phyloP scores from a whole-genome alignment of 306 rosid genomes.

The Arachis hypogaea region DNA sequence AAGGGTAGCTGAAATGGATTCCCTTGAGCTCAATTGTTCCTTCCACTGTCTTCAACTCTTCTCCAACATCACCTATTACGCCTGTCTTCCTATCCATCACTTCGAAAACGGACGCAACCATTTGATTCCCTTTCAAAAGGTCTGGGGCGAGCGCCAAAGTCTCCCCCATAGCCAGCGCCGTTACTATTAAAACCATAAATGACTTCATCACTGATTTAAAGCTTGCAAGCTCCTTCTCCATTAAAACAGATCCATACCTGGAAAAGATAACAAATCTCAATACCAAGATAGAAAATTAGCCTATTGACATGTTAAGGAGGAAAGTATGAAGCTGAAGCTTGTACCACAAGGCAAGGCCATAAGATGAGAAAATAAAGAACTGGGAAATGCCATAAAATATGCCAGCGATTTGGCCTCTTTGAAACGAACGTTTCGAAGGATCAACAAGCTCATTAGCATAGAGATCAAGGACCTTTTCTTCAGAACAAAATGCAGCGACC shows the following conservation, averaged over 20 bases:
- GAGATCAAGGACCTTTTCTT: slow-evolving; percentile 75
- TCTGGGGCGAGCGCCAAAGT: slow-evolving; percentile 90
- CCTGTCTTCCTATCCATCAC: slow-evolving; percentile 75
- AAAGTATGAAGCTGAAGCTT: slow-evolving; percentile 32
- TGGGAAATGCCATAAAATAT: slow-evolving; percentile 84
- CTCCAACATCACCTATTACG: slow-evolving; percentile 62
- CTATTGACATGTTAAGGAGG: not conserved
- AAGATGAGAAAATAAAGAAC: slow-evolving; percentile 95
- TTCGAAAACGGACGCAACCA: slow-evolving; percentile 93
- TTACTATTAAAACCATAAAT: slow-evolving; percentile 86
- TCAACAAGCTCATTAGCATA: slow-evolving; percentile 78
- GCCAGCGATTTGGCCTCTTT: slow-evolving; percentile 93
- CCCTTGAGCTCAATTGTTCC: slow-evolving; percentile 84
- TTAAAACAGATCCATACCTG: slow-evolving; percentile 96
- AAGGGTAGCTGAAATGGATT: slow-evolving; percentile 81
- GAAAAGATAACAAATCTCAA: slow-evolving; percentile 34
- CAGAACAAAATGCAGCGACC: slow-evolving; percentile 94
- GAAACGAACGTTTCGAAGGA: slow-evolving; percentile 79
- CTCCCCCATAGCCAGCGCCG: slow-evolving; percentile 96
- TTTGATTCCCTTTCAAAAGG: slow-evolving; percentile 91
- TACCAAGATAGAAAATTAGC: slow-evolving; percentile 18
- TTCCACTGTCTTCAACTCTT: slow-evolving; percentile 70
- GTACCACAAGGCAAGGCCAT: slow-evolving; percentile 95
- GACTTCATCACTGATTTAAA: slow-evolving; percentile 95
- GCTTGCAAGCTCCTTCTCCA: slow-evolving; percentile 84